Evolutionary conservation across 1,284 basidiomycete species (phyloP).

Genomic region (Volvariella volvacea): DNA sequence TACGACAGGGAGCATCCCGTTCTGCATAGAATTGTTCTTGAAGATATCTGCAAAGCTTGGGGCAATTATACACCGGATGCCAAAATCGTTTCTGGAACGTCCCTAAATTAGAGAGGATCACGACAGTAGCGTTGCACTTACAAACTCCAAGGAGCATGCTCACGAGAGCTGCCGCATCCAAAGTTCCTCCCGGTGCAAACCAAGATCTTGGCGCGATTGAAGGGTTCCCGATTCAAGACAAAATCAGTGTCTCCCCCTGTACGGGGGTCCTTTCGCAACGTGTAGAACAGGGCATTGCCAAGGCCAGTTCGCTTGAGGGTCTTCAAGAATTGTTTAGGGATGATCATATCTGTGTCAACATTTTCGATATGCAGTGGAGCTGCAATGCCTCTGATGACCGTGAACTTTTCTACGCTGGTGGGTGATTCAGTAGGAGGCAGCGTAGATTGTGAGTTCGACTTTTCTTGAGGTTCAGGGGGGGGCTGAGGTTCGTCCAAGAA

Average conservation of each 20-base stretch:
- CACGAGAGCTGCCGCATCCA: conserved; percentile 90
- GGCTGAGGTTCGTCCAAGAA: conserved; percentile 77
- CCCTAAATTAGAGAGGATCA: conserved; percentile 5
- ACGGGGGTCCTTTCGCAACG: conserved; percentile 74
- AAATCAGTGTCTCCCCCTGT: conserved; percentile 85
- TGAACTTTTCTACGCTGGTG: conserved; percentile 73
- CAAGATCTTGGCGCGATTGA: conserved; percentile 75
- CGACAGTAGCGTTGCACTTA: conserved; percentile 32
- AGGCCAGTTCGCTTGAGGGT: conserved; percentile 92
- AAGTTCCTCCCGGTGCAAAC: conserved; percentile 92
- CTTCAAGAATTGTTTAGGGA: conserved; percentile 95
- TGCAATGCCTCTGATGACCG: conserved; percentile 74
- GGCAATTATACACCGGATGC: conserved; percentile 88
- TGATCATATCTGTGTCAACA: conserved; percentile 96
- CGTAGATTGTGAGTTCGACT: conserved; percentile 20
- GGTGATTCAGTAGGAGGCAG: conserved; percentile 48
- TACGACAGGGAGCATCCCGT: conserved; percentile 87
- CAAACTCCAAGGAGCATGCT: conserved; percentile 96
- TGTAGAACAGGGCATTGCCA: conserved; percentile 84
- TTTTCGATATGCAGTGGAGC: conserved; percentile 91
- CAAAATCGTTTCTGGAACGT: conserved; percentile 77
- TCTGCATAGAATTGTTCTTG: conserved; percentile 90
- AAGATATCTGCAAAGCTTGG: conserved; percentile 96
- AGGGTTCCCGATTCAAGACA: conserved; percentile 83
- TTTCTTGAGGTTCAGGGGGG: conserved; percentile 42